Percentiles rank a stretch among this genome's conserved stretches.
These are phyloP conservation scores for Waltergamsia citrina DNA, from an alignment of 2,329 filamentous ascomycete species.

Conservation along the genomic window DNA sequence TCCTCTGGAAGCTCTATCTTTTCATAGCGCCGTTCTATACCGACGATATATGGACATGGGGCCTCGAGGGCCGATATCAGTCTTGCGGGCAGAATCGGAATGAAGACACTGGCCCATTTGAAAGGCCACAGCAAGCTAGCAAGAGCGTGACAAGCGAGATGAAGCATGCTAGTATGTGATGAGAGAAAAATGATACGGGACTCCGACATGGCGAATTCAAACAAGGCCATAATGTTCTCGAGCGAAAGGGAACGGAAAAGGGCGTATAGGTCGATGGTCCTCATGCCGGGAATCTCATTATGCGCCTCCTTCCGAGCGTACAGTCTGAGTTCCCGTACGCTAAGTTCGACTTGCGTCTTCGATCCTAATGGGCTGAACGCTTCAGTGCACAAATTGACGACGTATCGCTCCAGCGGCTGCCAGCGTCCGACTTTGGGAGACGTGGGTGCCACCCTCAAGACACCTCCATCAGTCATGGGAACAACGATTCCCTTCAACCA, in stretches of 20 bases:
- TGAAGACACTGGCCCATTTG: slow-evolving; percentile 90
- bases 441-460: slow-evolving; percentile 75
- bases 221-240: slow-evolving; percentile 83
- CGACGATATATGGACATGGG: slow-evolving; percentile 93
- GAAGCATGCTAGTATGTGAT: slow-evolving; percentile 92
- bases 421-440: slow-evolving; percentile 88
- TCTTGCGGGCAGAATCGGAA: slow-evolving; percentile 80
- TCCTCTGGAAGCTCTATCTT: slow-evolving; percentile 81
- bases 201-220: slow-evolving; percentile 88
- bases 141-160: slow-evolving; percentile 83
- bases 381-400: slow-evolving; percentile 93
- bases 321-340: slow-evolving; percentile 78
- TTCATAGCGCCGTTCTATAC: slow-evolving; percentile 87
- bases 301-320: slow-evolving; percentile 87
- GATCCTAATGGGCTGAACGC: slow-evolving; percentile 87
- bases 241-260: slow-evolving; percentile 85
- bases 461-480: slow-evolving; percentile 83
- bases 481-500: slow-evolving; percentile 92
- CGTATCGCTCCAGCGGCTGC: slow-evolving; percentile 94
- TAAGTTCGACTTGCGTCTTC: slow-evolving; percentile 90
- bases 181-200: slow-evolving; percentile 94
- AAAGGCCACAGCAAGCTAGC: slow-evolving; percentile 80
- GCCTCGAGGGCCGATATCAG: slow-evolving; percentile 87
- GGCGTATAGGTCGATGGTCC: slow-evolving; percentile 86
- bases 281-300: slow-evolving; percentile 88